Percentiles rank a stretch among this genome's conserved stretches.
Evolutionary conservation across 345 rosid species (phyloP).

Genomic region (Gynandropsis gynandra): DNA sequence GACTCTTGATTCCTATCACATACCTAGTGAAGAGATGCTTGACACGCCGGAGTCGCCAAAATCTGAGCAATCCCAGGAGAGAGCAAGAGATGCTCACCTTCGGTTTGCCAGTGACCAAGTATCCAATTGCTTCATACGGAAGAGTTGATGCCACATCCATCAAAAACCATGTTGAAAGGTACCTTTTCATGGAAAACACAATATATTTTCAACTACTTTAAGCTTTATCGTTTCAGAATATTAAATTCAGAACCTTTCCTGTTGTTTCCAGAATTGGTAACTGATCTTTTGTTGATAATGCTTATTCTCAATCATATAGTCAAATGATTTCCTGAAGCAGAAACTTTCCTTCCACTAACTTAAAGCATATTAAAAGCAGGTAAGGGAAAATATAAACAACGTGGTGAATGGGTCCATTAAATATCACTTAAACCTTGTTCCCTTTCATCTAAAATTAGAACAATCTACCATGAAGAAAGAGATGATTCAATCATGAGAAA

Average conservation of each 20-base stretch:
- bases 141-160: conserved; percentile 94
- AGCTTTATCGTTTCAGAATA: conserved; percentile 4
- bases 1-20: too few species aligned
- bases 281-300: conserved; percentile 12
- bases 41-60: conserved; percentile 79
- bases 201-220: conserved; percentile 1
- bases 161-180: conserved; percentile 80
- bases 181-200: conserved; percentile 33
- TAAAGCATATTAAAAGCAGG: too few species aligned
- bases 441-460: conserved; percentile 15
- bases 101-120: conserved; percentile 49
- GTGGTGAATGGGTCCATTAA: too few species aligned
- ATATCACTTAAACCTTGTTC: conserved; percentile 23
- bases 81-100: conserved; percentile 43
- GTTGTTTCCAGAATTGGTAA: conserved; percentile 26
- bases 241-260: conserved; percentile 21
- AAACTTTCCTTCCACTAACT: too few species aligned
- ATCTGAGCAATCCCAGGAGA: conserved; percentile 62
- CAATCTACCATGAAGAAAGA: conserved; percentile 8
- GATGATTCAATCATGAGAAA: neutral
- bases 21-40: conserved; percentile 82
- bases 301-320: conserved; percentile 1
- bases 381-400: too few species aligned
- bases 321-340: too few species aligned
- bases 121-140: conserved; percentile 63